A percentile compares a stretch with the other conserved stretches of the same genome.
Evolutionary conservation across 2,329 filamentous ascomycete species (phyloP).

Genomic region (Elsinoe batatas): DNA sequence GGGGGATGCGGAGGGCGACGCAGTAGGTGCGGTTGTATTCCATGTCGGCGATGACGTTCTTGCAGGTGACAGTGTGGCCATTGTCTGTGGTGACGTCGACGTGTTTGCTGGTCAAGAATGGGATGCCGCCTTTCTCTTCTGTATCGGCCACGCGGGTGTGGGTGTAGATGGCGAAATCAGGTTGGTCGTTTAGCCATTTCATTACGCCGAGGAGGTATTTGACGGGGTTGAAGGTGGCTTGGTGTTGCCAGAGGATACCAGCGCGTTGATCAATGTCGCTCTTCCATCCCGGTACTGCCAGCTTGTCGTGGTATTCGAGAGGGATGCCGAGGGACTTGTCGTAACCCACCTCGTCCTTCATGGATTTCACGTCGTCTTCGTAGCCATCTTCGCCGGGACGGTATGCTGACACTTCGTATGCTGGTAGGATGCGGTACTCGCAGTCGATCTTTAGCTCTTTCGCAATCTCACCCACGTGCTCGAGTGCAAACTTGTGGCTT

Average conservation of each 20-base stretch:
- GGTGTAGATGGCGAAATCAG: conserved; percentile 45
- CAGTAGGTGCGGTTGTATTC: conserved; percentile 47
- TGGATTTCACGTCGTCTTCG: conserved; percentile 35
- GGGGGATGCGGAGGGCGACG: conserved; percentile 46
- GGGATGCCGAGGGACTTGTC: conserved; percentile 37
- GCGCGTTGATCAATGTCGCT: conserved; percentile 43
- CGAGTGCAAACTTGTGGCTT: conserved; percentile 46
- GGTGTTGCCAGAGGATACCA: conserved; percentile 37
- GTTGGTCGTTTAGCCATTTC: conserved; percentile 41
- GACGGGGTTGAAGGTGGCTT: conserved; percentile 49
- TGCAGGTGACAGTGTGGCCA: conserved; percentile 40
- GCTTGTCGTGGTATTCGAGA: conserved; percentile 34
- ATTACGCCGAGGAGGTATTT: conserved; percentile 46
- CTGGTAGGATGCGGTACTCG: conserved; percentile 44
- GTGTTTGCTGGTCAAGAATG: conserved; percentile 37
- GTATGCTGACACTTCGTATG: conserved; percentile 44
- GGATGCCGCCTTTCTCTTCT: conserved; percentile 40
- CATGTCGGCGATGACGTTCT: conserved; percentile 43
- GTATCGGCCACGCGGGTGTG: conserved; percentile 40
- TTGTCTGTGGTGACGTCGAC: conserved; percentile 39
- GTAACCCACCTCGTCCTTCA: conserved; percentile 38
- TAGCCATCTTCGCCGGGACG: conserved; percentile 33
- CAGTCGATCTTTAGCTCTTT: conserved; percentile 44
- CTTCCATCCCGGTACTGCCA: conserved; percentile 44
- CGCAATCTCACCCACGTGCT: conserved; percentile 42